Percentiles rank a stretch among this genome's conserved stretches.
phyloP scores from a whole-genome alignment of 2,329 filamentous ascomycete genomes.

The Talaromyces sp. region DNA sequence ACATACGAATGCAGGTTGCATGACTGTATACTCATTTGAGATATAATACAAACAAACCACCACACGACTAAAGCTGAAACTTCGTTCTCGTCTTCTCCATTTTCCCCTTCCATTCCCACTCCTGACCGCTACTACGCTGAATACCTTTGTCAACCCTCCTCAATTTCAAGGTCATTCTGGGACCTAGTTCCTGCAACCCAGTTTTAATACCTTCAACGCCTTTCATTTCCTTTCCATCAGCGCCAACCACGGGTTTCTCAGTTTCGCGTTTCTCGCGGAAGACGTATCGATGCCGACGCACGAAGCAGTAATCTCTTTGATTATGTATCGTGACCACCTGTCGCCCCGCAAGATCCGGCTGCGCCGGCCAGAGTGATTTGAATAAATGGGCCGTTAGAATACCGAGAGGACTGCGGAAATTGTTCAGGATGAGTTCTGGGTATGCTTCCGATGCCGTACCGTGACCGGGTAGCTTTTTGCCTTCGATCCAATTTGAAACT shows the following conservation, averaged over 20 bases:
- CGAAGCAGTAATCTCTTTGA: slow-evolving; percentile 93
- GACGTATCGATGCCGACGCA: slow-evolving; percentile 82
- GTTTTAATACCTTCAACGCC: slow-evolving; percentile 82
- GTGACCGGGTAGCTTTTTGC: slow-evolving; percentile 81
- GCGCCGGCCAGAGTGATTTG: slow-evolving; percentile 69
- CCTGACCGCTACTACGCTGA: slow-evolving; percentile 66
- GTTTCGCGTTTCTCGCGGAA: slow-evolving; percentile 83
- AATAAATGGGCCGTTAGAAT: slow-evolving; percentile 82
- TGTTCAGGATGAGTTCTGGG: slow-evolving; percentile 85
- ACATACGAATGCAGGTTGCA: no score
- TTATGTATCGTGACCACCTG: slow-evolving; percentile 93
- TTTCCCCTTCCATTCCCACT: slow-evolving; percentile 94
- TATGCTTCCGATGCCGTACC: slow-evolving; percentile 86
- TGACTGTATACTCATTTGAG: not conserved
- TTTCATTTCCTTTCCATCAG: slow-evolving; percentile 76
- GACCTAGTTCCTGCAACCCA: slow-evolving; percentile 85
- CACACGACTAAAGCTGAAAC: slow-evolving; percentile 69
- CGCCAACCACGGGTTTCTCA: slow-evolving; percentile 77
- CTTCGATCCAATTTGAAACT: slow-evolving; percentile 85
- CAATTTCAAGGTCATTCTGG: slow-evolving; percentile 78
- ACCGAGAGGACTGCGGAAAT: slow-evolving; percentile 90
- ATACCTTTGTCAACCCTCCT: slow-evolving; percentile 88
- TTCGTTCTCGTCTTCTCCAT: slow-evolving; percentile 93
- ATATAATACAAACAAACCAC: not conserved
- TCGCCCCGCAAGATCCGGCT: slow-evolving; percentile 76